phyloP scores from a whole-genome alignment of 495 filamentous ascomycete species.

The Aspergillus sparsus region DNA sequence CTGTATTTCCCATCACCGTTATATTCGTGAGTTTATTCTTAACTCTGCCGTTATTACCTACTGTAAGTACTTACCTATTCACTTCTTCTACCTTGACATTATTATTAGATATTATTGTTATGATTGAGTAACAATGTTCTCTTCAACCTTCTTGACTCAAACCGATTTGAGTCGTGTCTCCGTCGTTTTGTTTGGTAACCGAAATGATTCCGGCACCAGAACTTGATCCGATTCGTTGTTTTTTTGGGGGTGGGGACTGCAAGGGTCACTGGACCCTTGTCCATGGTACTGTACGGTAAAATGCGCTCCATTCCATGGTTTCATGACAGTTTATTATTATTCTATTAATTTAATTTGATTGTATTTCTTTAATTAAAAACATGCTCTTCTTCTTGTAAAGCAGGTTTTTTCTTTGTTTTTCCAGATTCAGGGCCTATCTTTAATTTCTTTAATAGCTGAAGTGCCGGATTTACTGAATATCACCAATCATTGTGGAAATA shows the following conservation, averaged over 20 bases:
- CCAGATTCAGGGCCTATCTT: no score
- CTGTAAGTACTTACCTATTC: no score
- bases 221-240: conserved; percentile 23
- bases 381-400: not conserved
- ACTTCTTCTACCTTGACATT: no score
- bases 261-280: conserved; percentile 24
- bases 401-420: not conserved
- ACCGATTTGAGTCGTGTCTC: not conserved
- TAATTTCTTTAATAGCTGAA: no score
- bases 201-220: conserved; percentile 13
- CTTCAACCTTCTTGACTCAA: not conserved
- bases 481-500: no score
- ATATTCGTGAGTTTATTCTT: no score
- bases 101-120: no score
- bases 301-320: conserved; percentile 19
- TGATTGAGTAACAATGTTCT: not conserved
- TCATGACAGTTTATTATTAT: conserved; percentile 25
- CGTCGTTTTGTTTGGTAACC: conserved; percentile 10
- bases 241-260: conserved; percentile 21
- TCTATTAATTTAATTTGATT: not conserved
- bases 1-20: no score
- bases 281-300: conserved; percentile 24
- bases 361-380: not conserved
- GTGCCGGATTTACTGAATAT: no score
- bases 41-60: no score